These are phyloP conservation scores for Penicillium crustosum DNA, from an alignment of 2,329 filamentous ascomycete genomes.

Conservation along the genomic window DNA sequence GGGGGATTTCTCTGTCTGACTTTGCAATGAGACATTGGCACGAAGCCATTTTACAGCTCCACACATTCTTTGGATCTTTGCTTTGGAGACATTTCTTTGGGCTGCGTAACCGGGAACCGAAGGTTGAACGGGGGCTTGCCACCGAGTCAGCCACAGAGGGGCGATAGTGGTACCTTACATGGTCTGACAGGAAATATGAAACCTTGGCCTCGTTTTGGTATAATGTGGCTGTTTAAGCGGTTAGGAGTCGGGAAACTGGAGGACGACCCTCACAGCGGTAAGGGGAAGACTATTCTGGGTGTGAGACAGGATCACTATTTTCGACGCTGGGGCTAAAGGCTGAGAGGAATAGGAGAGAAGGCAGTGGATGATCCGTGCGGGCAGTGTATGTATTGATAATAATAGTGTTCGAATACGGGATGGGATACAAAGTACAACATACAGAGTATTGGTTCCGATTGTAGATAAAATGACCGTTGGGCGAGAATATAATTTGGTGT, in stretches of 20 bases:
- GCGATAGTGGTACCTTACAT: constrained; percentile 5
- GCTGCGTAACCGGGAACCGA: background rate
- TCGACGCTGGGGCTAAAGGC: background rate
- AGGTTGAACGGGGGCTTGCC: background rate
- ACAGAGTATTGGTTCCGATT: background rate
- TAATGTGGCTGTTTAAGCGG: constrained; percentile 2
- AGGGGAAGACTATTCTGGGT: constrained; percentile 11
- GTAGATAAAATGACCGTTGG: background rate
- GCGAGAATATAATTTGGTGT: background rate
- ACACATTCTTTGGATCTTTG: background rate
- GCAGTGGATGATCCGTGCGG: constrained; percentile 4
- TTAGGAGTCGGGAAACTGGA: background rate
- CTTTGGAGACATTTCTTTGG: background rate
- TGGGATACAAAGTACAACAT: background rate
- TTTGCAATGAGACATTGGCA: background rate
- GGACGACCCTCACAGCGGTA: constrained; percentile 7
- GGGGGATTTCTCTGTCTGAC: background rate
- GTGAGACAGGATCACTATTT: constrained; percentile 10
- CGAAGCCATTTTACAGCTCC: background rate
- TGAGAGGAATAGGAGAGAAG: background rate
- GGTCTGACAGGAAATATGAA: constrained; percentile 4
- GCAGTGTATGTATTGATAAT: background rate
- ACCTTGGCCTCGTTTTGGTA: constrained; percentile 1
- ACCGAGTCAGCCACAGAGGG: constrained; percentile 5
- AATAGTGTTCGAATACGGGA: background rate